These are phyloP conservation scores for Monosiga brevicollis DNA, from an alignment of 78 protist genomes.

Conservation along the genomic window DNA sequence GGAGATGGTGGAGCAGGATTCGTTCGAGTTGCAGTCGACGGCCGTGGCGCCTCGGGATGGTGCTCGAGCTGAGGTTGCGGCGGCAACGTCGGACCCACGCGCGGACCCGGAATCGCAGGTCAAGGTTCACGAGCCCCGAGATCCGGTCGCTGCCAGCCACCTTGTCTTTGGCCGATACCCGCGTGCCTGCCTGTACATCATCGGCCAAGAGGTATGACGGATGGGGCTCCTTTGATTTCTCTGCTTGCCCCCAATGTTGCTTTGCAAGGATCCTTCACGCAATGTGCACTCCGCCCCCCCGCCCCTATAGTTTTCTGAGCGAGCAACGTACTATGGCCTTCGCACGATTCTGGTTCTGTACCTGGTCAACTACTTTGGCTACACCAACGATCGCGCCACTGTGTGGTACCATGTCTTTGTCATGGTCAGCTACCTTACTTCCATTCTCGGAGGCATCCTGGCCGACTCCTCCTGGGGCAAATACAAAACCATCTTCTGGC, in stretches of 20 bases:
- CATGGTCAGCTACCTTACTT: constrained; percentile 13
- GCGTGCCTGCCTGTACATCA: background rate
- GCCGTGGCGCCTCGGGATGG: background rate
- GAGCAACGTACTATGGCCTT: constrained; percentile 39
- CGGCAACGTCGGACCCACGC: background rate
- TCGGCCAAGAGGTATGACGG: background rate
- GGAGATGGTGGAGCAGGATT: background rate
- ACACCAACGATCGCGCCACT: constrained; percentile 29
- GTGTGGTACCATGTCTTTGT: constrained; percentile 16
- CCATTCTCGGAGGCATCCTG: constrained; percentile 35
- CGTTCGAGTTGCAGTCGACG: background rate
- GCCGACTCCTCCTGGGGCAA: constrained; percentile 9
- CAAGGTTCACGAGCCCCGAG: too few species aligned
- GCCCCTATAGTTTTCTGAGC: constrained; percentile 54
- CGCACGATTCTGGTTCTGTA: constrained; percentile 29
- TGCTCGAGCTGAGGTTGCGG: background rate
- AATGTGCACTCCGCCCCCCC: too few species aligned
- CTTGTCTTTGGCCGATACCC: background rate
- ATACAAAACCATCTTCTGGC: constrained; percentile 16
- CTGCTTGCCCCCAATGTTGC: too few species aligned
- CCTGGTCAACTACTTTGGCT: constrained; percentile 16
- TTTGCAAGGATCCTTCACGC: too few species aligned
- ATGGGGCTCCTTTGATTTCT: too few species aligned
- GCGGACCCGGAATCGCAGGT: too few species aligned
- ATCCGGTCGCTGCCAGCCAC: too few species aligned